phyloP scores from a whole-genome alignment of 768 basidiomycete genomes.

The Kwoniella mangroviensis region DNA sequence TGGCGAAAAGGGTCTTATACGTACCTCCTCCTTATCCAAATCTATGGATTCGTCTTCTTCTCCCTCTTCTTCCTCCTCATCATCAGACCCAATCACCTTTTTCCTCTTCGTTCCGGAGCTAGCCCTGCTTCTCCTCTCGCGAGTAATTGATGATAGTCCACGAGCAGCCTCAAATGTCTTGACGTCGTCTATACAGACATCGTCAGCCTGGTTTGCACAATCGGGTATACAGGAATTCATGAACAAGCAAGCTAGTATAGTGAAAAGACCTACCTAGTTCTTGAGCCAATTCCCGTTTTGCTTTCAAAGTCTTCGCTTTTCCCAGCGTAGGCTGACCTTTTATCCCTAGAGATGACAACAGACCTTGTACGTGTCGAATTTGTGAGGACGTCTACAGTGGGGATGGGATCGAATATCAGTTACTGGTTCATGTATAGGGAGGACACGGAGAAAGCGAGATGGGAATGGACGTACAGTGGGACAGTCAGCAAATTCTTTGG shows the following conservation, averaged over 20 bases:
- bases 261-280: conserved; percentile 68
- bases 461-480: conserved; percentile 33
- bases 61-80: conserved; percentile 6
- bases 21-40: conserved; percentile 22
- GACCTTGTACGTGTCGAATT: conserved; percentile 29
- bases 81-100: conserved; percentile 1
- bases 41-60: background rate
- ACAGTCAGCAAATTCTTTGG: conserved; percentile 48
- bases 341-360: conserved; percentile 68
- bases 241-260: background rate
- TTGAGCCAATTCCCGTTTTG: conserved; percentile 73
- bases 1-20: background rate
- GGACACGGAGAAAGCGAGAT: background rate
- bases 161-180: conserved; percentile 44
- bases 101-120: background rate
- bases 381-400: conserved; percentile 41
- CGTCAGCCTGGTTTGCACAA: no score
- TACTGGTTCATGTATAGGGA: background rate
- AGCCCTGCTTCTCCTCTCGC: conserved; percentile 2
- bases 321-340: conserved; percentile 74
- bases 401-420: background rate
- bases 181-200: conserved; percentile 32
- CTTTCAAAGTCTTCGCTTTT: conserved; percentile 76
- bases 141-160: conserved; percentile 30
- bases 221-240: background rate